Evolutionary conservation across 257 asterid species (phyloP).

Genomic region (Prunella vulgaris): DNA sequence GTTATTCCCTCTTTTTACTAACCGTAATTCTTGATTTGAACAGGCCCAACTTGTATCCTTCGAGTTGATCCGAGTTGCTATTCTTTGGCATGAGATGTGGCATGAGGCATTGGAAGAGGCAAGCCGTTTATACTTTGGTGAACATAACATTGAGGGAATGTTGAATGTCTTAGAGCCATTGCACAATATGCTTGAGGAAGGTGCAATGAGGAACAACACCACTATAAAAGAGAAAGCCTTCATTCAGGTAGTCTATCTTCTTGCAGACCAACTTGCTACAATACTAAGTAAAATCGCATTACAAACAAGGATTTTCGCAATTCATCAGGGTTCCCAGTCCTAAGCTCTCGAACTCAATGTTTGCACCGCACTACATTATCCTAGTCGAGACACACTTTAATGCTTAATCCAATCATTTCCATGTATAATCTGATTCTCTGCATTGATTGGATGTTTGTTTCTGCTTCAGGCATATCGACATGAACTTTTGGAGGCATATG

Average conservation of each 20-base stretch:
- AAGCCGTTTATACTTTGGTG: conserved; percentile 96
- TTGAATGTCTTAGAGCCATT: conserved; percentile 86
- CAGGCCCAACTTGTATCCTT: conserved; percentile 98
- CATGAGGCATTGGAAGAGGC: conserved; percentile 99
- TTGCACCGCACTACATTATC: not conserved
- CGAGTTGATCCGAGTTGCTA: conserved; percentile 97
- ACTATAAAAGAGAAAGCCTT: conserved; percentile 85
- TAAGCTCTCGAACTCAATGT: not conserved
- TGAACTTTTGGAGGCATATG: conserved; percentile 89
- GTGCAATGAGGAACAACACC: conserved; percentile 73
- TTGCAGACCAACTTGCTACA: not conserved
- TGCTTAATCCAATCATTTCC: not conserved
- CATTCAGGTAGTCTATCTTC: conserved; percentile 63
- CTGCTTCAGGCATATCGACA: conserved; percentile 66
- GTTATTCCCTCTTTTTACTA: conserved; percentile 23
- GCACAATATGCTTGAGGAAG: conserved; percentile 95
- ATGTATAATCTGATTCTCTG: not conserved
- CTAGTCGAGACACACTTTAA: not conserved
- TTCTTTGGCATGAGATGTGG: conserved; percentile 99
- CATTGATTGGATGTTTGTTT: conserved; percentile 14
- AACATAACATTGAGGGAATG: conserved; percentile 97
- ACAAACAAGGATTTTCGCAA: not conserved
- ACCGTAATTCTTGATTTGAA: conserved; percentile 26
- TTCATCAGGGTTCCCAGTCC: not conserved
- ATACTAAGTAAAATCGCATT: not conserved